phyloP scores from a whole-genome alignment of 345 rosid species.

The Arabis alpina region DNA sequence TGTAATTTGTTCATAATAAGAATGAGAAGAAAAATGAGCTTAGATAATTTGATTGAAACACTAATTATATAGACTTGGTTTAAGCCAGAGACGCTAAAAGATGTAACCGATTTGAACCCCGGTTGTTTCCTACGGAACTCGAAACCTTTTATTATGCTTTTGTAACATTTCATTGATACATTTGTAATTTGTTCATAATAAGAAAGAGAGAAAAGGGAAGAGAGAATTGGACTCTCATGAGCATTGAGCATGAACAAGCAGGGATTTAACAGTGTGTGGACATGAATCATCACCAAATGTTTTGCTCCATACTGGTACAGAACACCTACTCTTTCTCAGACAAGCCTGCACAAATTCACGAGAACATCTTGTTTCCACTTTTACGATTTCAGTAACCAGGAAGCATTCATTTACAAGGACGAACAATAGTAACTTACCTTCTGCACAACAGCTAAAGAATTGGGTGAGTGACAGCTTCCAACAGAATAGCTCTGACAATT shows the following conservation, averaged over 20 bases:
- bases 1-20: slow-evolving; percentile 6
- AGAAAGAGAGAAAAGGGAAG: slow-evolving; percentile 9
- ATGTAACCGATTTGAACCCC: slow-evolving; percentile 40
- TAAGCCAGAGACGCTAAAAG: slow-evolving; percentile 45
- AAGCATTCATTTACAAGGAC: neutral
- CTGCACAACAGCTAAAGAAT: slow-evolving; percentile 48
- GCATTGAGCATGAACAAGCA: slow-evolving; percentile 66
- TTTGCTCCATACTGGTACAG: slow-evolving; percentile 47
- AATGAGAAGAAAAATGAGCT: slow-evolving; percentile 32
- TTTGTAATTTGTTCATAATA: slow-evolving; percentile 5
- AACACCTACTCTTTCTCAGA: slow-evolving; percentile 52
- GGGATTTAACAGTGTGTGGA: slow-evolving; percentile 52
- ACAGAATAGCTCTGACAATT: slow-evolving; percentile 48
- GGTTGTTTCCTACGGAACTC: neutral
- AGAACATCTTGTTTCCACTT: neutral
- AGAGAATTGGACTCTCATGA: slow-evolving; percentile 36
- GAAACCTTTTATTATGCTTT: slow-evolving; percentile 24
- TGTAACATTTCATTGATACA: slow-evolving; percentile 32
- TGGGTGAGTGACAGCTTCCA: slow-evolving; percentile 56
- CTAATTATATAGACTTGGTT: neutral
- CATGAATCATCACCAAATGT: slow-evolving; percentile 57
- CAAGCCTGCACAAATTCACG: slow-evolving; percentile 55
- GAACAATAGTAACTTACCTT: slow-evolving; percentile 46
- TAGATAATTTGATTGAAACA: neutral
- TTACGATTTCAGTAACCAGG: slow-evolving; percentile 1